Evolutionary conservation across 2,329 filamentous ascomycete species (phyloP).

Genomic region (Aspergillus candidus): DNA sequence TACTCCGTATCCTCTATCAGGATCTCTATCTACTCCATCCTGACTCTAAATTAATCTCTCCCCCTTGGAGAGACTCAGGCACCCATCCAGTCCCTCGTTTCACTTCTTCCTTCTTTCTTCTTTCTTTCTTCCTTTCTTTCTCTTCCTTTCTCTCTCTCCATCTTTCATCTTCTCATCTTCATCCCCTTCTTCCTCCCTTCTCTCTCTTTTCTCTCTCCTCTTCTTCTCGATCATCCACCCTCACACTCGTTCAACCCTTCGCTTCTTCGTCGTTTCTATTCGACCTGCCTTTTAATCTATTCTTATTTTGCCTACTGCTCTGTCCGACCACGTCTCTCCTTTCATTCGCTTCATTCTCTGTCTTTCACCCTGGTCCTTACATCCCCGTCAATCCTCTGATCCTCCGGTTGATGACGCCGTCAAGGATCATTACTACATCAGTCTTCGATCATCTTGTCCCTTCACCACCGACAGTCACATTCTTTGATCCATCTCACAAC

Average conservation of each 20-base stretch:
- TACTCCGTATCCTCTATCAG: too few species aligned
- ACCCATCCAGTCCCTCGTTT: constrained; percentile 6
- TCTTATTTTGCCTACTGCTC: constrained; percentile 6
- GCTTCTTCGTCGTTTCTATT: too few species aligned
- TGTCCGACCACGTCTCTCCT: background rate
- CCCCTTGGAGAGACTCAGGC: background rate
- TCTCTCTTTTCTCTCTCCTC: background rate
- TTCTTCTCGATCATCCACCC: too few species aligned
- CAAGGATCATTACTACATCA: constrained; percentile 2
- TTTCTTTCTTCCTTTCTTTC: constrained; percentile 7
- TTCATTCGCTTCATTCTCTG: too few species aligned
- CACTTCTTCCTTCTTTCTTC: constrained; percentile 2
- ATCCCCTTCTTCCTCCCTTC: constrained; percentile 12
- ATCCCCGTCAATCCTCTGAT: too few species aligned
- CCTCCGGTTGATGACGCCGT: constrained; percentile 17
- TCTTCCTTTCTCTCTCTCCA: constrained; percentile 4
- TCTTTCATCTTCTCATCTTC: constrained; percentile 2
- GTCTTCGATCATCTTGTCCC: background rate
- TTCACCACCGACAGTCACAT: too few species aligned
- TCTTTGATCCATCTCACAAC: constrained; percentile 4
- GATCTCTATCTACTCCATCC: too few species aligned
- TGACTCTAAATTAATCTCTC: background rate
- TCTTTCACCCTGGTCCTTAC: too few species aligned
- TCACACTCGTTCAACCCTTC: too few species aligned
- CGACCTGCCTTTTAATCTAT: too few species aligned